Conservation (phyloP, 768 basidiomycete genomes). For the Rhizopogon vinicolor region DNA sequence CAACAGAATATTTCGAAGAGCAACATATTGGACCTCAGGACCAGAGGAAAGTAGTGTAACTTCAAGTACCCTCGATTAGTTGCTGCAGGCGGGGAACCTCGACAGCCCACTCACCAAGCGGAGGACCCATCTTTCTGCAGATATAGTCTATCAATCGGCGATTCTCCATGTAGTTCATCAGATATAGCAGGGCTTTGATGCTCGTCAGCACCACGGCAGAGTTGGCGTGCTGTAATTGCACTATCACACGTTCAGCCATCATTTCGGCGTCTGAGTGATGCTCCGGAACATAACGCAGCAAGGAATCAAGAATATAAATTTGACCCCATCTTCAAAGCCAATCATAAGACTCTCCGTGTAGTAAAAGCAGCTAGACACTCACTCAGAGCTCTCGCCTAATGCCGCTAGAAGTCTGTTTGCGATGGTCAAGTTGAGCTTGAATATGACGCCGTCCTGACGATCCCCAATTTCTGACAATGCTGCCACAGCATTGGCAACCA, state of each 20-base stretch:
- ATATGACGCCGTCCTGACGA: slow-evolving; percentile 88
- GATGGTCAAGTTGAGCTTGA: slow-evolving; percentile 82
- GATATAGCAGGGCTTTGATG: slow-evolving; percentile 90
- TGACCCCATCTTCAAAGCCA: slow-evolving; percentile 82
- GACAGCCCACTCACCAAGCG: slow-evolving; percentile 57
- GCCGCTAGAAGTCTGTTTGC: slow-evolving; percentile 90
- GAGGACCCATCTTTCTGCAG: slow-evolving; percentile 98
- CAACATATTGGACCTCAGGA: slow-evolving; percentile 98
- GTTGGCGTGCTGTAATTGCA: slow-evolving; percentile 96
- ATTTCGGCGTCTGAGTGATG: slow-evolving; percentile 83
- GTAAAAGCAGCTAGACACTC: slow-evolving; percentile 29
- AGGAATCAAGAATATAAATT: slow-evolving; percentile 93
- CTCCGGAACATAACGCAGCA: slow-evolving; percentile 93
- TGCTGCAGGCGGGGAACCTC: not conserved
- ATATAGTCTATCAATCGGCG: slow-evolving; percentile 80
- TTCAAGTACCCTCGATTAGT: slow-evolving; percentile 26
- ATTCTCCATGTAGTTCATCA: slow-evolving; percentile 99
- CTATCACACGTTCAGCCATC: slow-evolving; percentile 92
- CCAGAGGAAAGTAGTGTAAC: slow-evolving; percentile 95
- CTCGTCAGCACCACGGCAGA: slow-evolving; percentile 99
- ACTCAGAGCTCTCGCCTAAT: slow-evolving; percentile 96
- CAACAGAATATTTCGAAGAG: slow-evolving; percentile 91
- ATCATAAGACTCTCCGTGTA: slow-evolving; percentile 6
- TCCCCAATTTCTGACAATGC: slow-evolving; percentile 97
- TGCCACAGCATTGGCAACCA: slow-evolving; percentile 96